These are phyloP conservation scores for Plenodomus lindquistii DNA, from an alignment of 2,329 filamentous ascomycete species.

Conservation along the genomic window DNA sequence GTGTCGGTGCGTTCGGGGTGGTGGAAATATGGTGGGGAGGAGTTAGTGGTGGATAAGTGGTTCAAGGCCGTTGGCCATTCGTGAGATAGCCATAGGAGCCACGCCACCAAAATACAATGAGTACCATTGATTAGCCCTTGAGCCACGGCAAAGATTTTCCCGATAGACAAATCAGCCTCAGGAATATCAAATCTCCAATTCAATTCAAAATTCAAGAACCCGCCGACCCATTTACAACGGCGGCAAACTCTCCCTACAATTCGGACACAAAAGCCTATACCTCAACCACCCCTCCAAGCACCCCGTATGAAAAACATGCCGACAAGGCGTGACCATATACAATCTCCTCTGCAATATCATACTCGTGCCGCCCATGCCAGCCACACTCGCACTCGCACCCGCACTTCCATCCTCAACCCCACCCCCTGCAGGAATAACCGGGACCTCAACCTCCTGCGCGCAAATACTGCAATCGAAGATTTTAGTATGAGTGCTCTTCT, in stretches of 20 bases:
- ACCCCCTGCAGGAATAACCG: conserved; percentile 65
- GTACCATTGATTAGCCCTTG: no score
- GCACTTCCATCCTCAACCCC: conserved; percentile 4
- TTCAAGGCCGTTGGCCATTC: no score
- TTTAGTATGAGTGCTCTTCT: conserved; percentile 59
- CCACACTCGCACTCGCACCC: conserved; percentile 20
- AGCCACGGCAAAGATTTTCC: no score
- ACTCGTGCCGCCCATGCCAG: conserved; percentile 48
- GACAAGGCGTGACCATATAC: conserved; percentile 97
- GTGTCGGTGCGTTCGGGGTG: no score
- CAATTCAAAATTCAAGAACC: no score
- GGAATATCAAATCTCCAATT: no score
- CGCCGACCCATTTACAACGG: conserved; percentile 73
- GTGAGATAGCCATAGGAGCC: no score
- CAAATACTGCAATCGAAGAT: conserved; percentile 94
- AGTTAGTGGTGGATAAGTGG: no score
- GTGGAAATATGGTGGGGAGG: no score
- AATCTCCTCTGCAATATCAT: conserved; percentile 76
- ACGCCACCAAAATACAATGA: no score
- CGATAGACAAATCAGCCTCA: no score
- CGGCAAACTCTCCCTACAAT: conserved; percentile 87
- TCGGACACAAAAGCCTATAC: conserved; percentile 89
- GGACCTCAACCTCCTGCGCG: conserved; percentile 87
- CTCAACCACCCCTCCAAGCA: conserved; percentile 98
- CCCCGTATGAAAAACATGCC: conserved; percentile 90